These are phyloP conservation scores for Trichophyton equinum DNA, from an alignment of 2,329 filamentous ascomycete species.

Conservation along the genomic window DNA sequence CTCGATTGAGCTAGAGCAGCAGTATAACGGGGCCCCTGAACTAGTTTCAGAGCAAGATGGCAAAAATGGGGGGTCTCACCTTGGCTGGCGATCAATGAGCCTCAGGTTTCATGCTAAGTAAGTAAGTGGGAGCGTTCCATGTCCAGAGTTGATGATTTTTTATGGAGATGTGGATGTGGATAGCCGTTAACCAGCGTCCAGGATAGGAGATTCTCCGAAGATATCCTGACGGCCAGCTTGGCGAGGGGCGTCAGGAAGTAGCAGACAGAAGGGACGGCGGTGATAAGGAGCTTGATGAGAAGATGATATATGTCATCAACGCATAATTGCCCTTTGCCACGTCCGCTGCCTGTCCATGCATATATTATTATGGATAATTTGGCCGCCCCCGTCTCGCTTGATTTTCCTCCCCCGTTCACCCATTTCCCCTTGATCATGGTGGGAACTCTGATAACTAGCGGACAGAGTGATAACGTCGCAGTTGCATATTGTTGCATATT, in stretches of 20 bases:
- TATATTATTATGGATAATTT: background rate
- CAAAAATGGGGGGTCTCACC: background rate
- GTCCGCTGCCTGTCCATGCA: background rate
- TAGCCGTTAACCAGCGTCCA: background rate
- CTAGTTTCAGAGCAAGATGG: background rate
- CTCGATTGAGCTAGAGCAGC: background rate
- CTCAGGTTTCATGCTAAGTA: constrained; percentile 1
- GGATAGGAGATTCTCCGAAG: background rate
- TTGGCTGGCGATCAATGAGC: constrained; percentile 3
- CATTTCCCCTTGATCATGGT: background rate
- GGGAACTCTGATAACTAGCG: background rate
- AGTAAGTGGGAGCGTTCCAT: background rate
- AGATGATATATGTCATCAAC: background rate
- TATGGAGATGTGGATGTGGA: background rate
- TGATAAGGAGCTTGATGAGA: background rate
- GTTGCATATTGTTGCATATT: background rate
- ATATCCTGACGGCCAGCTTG: background rate
- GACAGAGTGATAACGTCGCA: background rate
- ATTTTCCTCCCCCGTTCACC: background rate
- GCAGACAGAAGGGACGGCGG: background rate
- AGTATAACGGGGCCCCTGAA: background rate
- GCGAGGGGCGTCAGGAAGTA: background rate
- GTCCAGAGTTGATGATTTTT: background rate
- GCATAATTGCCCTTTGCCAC: background rate
- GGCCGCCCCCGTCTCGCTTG: background rate